Evolutionary conservation across 306 rosid species (phyloP).

Genomic region (Vigna unguiculata): DNA sequence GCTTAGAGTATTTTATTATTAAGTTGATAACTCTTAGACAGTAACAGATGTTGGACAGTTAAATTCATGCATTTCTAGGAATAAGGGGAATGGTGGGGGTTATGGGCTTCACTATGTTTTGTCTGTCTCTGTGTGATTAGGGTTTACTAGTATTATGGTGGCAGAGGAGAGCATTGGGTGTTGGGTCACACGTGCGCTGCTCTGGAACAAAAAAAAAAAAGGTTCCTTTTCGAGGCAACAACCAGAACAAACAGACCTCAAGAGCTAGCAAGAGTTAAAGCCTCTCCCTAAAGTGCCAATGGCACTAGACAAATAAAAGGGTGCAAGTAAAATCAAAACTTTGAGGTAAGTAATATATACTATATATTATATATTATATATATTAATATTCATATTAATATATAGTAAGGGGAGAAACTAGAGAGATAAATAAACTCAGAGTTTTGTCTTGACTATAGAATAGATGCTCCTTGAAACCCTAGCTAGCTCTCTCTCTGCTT

Average conservation of each 20-base stretch:
- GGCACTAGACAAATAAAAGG: conserved; percentile 44
- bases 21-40: conserved; percentile 42
- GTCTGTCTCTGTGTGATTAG: conserved; percentile 53
- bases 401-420: not conserved
- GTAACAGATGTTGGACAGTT: conserved; percentile 46
- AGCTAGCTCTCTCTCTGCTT: conserved; percentile 50
- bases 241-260: conserved; percentile 67
- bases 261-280: conserved; percentile 61
- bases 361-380: not conserved
- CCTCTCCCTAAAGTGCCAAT: conserved; percentile 40
- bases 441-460: conserved; percentile 64
- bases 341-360: conserved; percentile 40
- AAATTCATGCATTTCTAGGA: conserved; percentile 46
- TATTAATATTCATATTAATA: too few relatives aligned
- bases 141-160: conserved; percentile 55
- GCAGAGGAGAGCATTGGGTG: conserved; percentile 74
- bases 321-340: conserved; percentile 37
- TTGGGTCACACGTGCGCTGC: conserved; percentile 92
- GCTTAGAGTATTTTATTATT: not conserved
- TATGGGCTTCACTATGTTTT: conserved; percentile 54
- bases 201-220: conserved; percentile 50
- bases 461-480: conserved; percentile 81
- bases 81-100: conserved; percentile 51
- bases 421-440: conserved; percentile 41
- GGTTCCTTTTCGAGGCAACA: conserved; percentile 94